Percentiles rank a stretch among this genome's conserved stretches.
Evolutionary conservation across 345 rosid species (phyloP).

Genomic region (Salix brachista): DNA sequence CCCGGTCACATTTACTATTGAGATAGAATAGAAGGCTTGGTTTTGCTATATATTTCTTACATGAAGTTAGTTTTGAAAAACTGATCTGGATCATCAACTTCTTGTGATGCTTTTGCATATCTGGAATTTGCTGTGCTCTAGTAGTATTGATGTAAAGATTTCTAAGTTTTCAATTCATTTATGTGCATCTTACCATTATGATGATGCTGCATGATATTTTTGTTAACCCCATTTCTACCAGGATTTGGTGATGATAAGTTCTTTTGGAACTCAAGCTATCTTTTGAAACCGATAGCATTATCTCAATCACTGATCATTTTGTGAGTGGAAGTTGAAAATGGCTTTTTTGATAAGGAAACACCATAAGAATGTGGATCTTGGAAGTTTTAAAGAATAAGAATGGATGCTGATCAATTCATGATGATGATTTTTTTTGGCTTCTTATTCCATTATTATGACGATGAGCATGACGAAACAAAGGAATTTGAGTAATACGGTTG

Average conservation of each 20-base stretch:
- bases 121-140: background rate
- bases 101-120: background rate
- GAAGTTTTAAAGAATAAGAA: background rate
- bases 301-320: background rate
- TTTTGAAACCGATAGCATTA: background rate
- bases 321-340: background rate
- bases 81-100: background rate
- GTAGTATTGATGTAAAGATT: background rate
- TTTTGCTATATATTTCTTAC: background rate
- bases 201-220: background rate
- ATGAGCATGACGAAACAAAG: background rate
- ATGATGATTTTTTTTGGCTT: background rate
- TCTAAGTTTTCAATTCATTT: background rate
- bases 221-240: background rate
- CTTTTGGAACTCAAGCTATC: background rate
- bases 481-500: background rate
- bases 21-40: slow-evolving; percentile 6
- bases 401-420: background rate
- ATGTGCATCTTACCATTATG: background rate
- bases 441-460: background rate
- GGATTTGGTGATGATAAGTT: background rate
- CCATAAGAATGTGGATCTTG: background rate
- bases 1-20: slow-evolving; percentile 7
- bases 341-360: background rate
- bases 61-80: background rate